Evolutionary conservation across 345 rosid species (phyloP).

Genomic region (Brassica incana): DNA sequence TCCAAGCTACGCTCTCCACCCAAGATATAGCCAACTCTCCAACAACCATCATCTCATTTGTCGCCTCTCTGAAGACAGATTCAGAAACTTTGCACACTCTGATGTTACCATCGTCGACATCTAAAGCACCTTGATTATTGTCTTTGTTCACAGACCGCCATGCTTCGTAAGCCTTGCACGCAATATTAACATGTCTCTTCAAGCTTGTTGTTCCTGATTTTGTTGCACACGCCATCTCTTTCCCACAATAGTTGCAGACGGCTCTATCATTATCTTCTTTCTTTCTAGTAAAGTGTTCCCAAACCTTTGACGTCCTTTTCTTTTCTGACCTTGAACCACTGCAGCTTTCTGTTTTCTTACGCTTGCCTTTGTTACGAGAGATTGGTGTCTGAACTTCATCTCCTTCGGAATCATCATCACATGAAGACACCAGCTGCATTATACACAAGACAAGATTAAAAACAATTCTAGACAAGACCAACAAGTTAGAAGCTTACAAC

Average conservation of each 20-base stretch:
- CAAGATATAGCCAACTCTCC: not conserved
- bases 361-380: no score
- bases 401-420: no score
- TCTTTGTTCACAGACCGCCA: not conserved
- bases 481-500: no score
- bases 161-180: not conserved
- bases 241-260: no score
- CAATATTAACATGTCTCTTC: not conserved
- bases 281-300: no score
- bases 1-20: not conserved
- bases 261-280: no score
- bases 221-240: not conserved
- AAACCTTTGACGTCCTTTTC: not conserved
- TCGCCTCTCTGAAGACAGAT: not conserved
- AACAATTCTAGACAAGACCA: no score
- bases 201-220: not conserved
- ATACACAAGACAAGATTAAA: no score
- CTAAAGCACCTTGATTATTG: not conserved
- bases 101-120: not conserved
- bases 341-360: no score
- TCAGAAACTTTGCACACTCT: not conserved
- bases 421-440: no score
- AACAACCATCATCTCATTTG: not conserved
- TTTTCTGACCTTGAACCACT: no score
- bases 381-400: no score